Conservation (phyloP, 2,329 filamentous ascomycete species). For the Claviceps sp. region DNA sequence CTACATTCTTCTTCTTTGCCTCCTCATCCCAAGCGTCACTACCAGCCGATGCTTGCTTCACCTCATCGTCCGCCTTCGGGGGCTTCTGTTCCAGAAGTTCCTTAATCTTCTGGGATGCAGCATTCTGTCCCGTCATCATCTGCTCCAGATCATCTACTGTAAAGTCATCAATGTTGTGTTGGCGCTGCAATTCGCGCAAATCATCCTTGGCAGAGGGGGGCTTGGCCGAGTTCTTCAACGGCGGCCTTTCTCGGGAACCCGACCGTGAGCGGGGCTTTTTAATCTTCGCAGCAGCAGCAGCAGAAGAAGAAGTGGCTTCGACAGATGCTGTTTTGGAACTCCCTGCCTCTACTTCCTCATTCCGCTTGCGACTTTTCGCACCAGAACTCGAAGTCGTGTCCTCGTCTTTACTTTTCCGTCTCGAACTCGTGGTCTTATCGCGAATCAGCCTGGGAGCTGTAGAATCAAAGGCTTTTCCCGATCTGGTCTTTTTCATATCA, state of each 20-base stretch:
- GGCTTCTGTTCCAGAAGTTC: slow-evolving; percentile 14
- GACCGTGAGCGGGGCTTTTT: slow-evolving; percentile 22
- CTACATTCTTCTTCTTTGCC: slow-evolving; percentile 3
- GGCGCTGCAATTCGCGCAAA: slow-evolving; percentile 36
- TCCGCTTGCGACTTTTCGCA: slow-evolving; percentile 13
- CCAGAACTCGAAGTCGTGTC: slow-evolving; percentile 21
- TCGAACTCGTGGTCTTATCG: slow-evolving; percentile 13
- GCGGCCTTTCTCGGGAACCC: slow-evolving; percentile 28
- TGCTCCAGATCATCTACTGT: slow-evolving; percentile 45
- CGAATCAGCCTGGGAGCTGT: slow-evolving; percentile 11
- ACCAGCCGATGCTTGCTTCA: background rate
- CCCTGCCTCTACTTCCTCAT: slow-evolving; percentile 4
- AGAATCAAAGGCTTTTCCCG: background rate
- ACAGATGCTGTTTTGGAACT: too few species aligned
- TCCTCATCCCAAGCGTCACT: slow-evolving; percentile 5
- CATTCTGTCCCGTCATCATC: slow-evolving; percentile 27
- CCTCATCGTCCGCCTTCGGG: slow-evolving; percentile 9
- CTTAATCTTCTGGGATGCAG: slow-evolving; percentile 13
- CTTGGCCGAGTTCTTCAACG: slow-evolving; percentile 39
- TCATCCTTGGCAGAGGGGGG: slow-evolving; percentile 43
- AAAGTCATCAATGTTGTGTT: slow-evolving; percentile 43
- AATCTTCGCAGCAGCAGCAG: slow-evolving; percentile 11
- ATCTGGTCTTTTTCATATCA: slow-evolving; percentile 1
- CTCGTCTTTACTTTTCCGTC: slow-evolving; percentile 12
- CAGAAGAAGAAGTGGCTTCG: too few species aligned